A percentile compares a stretch with the other conserved stretches of the same genome.
These are phyloP conservation scores for Intubia oerlemansii DNA, from an alignment of 2,329 filamentous ascomycete genomes.

Conservation along the genomic window DNA sequence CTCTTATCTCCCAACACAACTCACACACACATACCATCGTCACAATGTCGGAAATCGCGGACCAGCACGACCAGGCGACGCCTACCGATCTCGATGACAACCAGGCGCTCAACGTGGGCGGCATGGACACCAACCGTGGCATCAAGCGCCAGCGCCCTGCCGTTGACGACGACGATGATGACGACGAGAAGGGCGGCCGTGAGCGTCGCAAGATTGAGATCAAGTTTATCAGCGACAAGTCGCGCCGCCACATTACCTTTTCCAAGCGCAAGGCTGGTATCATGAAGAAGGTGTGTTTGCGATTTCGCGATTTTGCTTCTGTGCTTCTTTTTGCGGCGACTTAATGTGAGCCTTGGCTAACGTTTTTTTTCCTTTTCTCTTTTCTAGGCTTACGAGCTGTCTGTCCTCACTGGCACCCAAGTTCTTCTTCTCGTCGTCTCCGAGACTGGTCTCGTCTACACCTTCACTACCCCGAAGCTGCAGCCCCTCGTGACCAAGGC, in stretches of 20 bases:
- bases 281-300: slow-evolving; percentile 78
- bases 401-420: slow-evolving; percentile 92
- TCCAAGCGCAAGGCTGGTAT: slow-evolving; percentile 99
- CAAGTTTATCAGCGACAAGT: slow-evolving; percentile 99
- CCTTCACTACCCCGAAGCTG: slow-evolving; percentile 94
- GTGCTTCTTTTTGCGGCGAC: neutral
- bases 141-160: slow-evolving; percentile 74
- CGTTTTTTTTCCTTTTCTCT: slow-evolving; percentile 4
- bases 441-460: slow-evolving; percentile 93
- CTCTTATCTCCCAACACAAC: too few species aligned
- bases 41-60: slow-evolving; percentile 57
- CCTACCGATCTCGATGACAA: slow-evolving; percentile 53
- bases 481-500: slow-evolving; percentile 96
- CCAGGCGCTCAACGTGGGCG: slow-evolving; percentile 38
- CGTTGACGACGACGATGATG: slow-evolving; percentile 87
- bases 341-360: slow-evolving; percentile 2
- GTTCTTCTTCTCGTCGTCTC: slow-evolving; percentile 91
- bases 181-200: slow-evolving; percentile 92
- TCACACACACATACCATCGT: neutral
- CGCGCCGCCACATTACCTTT: slow-evolving; percentile 96
- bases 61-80: slow-evolving; percentile 57
- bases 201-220: slow-evolving; percentile 99
- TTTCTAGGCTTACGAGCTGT: slow-evolving; percentile 73
- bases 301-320: neutral
- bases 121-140: slow-evolving; percentile 53